Percentiles rank a stretch among this genome's conserved stretches.
These are phyloP conservation scores for Sporobolomyces roseus DNA, from an alignment of 768 basidiomycete species.

Conservation along the genomic window DNA sequence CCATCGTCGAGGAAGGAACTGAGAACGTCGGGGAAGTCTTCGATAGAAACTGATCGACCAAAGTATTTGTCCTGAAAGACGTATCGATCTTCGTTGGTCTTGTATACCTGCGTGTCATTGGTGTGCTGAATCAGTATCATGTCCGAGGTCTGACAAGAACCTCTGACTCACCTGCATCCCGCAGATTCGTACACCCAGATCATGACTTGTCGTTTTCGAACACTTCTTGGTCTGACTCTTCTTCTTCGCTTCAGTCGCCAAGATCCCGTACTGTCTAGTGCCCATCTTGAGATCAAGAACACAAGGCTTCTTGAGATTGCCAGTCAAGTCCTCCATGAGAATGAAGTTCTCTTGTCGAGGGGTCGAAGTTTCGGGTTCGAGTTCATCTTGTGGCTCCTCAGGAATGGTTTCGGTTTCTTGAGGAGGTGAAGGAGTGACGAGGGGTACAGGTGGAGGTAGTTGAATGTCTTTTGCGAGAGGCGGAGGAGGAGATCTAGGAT, in stretches of 20 bases:
- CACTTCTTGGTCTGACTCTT: conserved; percentile 99
- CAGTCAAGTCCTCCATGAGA: conserved; percentile 97
- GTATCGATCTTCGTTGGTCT: conserved; percentile 75
- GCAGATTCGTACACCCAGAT: conserved; percentile 86
- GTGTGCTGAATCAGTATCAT: neutral
- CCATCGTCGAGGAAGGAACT: conserved; percentile 82
- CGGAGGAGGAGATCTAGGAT: neutral
- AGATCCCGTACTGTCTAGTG: conserved; percentile 96
- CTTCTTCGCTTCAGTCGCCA: conserved; percentile 86
- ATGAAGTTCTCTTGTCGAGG: conserved; percentile 96
- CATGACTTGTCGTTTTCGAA: conserved; percentile 86
- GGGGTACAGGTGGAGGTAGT: neutral
- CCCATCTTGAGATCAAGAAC: conserved; percentile 99
- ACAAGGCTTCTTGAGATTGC: conserved; percentile 81
- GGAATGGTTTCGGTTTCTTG: neutral
- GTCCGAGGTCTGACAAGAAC: neutral
- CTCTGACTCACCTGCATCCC: conserved; percentile 87
- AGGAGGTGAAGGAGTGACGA: neutral
- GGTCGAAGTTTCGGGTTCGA: neutral
- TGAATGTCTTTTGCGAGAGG: neutral
- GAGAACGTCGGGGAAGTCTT: conserved; percentile 77
- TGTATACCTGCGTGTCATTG: conserved; percentile 70
- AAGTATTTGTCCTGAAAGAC: conserved; percentile 93
- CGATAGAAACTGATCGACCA: conserved; percentile 80
- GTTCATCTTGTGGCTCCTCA: neutral